A percentile compares a stretch with the other conserved stretches of the same genome.
Evolutionary conservation across 2,329 filamentous ascomycete genomes (phyloP).

Genomic region (Colletotrichum viniferum): DNA sequence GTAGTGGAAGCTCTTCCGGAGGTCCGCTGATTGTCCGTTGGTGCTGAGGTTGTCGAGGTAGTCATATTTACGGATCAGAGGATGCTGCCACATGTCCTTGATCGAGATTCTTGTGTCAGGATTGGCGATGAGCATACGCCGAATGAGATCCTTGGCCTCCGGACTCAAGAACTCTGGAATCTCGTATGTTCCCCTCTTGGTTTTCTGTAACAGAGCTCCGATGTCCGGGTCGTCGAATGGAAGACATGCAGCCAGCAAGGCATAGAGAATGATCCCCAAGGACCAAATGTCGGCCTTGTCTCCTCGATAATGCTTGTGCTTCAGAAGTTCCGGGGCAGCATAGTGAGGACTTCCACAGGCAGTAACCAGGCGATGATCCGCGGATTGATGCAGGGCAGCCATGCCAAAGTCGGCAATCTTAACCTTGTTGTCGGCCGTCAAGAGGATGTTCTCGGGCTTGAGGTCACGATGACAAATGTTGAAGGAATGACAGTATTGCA

Average conservation of each 20-base stretch:
- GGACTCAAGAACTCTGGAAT: conserved; percentile 66
- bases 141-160: conserved; percentile 80
- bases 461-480: conserved; percentile 96
- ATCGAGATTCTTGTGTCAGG: conserved; percentile 82
- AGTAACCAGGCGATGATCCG: conserved; percentile 79
- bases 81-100: conserved; percentile 83
- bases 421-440: conserved; percentile 76
- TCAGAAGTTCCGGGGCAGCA: conserved; percentile 89
- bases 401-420: conserved; percentile 99
- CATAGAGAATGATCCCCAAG: conserved; percentile 87
- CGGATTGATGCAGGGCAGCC: conserved; percentile 87
- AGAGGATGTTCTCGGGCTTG: conserved; percentile 95
- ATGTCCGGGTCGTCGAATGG: conserved; percentile 79
- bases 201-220: conserved; percentile 64
- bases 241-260: conserved; percentile 80
- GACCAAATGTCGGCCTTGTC: conserved; percentile 95
- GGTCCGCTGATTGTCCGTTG: conserved; percentile 56
- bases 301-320: conserved; percentile 78
- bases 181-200: conserved; percentile 63
- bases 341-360: conserved; percentile 98
- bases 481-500: conserved; percentile 92
- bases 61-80: conserved; percentile 84
- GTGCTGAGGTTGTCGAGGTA: conserved; percentile 71
- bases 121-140: conserved; percentile 77
- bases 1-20: conserved; percentile 66